phyloP scores from a whole-genome alignment of 2,329 filamentous ascomycete genomes.

The Fusarium newnesense region DNA sequence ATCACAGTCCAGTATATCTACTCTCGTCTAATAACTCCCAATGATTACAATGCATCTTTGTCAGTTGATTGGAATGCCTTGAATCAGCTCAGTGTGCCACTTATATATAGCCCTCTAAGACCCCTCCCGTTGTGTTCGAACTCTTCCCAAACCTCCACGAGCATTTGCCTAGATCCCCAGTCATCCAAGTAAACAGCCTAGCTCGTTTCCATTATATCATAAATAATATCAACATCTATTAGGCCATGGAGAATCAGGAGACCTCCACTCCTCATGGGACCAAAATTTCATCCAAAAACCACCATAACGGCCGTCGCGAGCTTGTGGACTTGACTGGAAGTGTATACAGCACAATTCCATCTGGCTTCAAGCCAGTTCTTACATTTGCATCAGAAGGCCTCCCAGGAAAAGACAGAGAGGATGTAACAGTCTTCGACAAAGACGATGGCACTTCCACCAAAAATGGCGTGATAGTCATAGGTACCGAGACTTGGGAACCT shows the following conservation, averaged over 20 bases:
- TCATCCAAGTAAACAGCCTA: background rate
- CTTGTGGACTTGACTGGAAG: background rate
- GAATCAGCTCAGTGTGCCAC: background rate
- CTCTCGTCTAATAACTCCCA: background rate
- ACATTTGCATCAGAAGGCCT: background rate
- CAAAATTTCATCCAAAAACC: background rate
- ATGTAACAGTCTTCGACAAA: background rate
- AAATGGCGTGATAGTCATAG: background rate
- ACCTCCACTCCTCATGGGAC: background rate
- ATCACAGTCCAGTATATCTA: background rate
- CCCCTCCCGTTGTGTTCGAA: background rate
- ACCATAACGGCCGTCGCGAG: background rate
- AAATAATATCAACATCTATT: too few species aligned
- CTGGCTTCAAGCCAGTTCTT: background rate
- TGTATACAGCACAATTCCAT: background rate
- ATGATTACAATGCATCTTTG: background rate
- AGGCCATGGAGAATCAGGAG: background rate
- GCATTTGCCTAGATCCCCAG: background rate
- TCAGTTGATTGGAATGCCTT: background rate
- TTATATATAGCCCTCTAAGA: background rate
- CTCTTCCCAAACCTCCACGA: background rate
- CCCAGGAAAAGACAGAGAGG: background rate
- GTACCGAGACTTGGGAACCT: background rate
- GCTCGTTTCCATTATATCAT: background rate
- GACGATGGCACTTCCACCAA: background rate